These are phyloP conservation scores for Starmerella powellii DNA, from an alignment of 805 yeast species.

Conservation along the genomic window DNA sequence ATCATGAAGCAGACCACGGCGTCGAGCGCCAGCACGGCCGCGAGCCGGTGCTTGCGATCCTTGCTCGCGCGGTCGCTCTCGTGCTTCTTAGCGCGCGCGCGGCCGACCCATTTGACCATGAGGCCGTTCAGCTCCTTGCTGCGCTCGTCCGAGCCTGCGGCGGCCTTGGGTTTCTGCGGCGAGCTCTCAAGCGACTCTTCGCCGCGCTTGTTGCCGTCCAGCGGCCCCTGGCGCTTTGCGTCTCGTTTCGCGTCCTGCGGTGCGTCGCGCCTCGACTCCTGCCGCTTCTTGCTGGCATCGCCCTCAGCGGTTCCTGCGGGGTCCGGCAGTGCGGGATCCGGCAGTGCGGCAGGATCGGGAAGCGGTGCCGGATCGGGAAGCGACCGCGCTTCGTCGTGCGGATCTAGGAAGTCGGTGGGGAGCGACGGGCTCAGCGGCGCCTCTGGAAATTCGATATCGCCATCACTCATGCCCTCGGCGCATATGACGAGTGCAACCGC, in stretches of 20 bases:
- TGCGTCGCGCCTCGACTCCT: too few species aligned
- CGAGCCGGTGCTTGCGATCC: slow-evolving; percentile 24
- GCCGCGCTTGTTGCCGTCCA: too few species aligned
- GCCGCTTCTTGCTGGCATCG: too few species aligned
- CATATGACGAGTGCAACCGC: background rate
- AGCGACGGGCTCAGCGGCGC: slow-evolving; percentile 33
- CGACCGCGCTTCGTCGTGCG: background rate
- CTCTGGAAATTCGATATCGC: slow-evolving; percentile 24
- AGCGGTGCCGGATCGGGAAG: too few species aligned
- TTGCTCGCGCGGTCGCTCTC: slow-evolving; percentile 30
- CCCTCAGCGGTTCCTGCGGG: too few species aligned
- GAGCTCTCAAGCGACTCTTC: too few species aligned
- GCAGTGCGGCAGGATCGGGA: too few species aligned
- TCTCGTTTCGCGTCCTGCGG: too few species aligned
- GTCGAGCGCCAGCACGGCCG: slow-evolving; percentile 32
- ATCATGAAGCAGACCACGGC: slow-evolving; percentile 32
- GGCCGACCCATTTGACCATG: slow-evolving; percentile 31
- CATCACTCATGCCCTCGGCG: slow-evolving; percentile 6
- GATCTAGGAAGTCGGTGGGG: slow-evolving; percentile 27
- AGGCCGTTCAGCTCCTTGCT: slow-evolving; percentile 14
- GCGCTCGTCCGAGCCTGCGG: slow-evolving; percentile 1
- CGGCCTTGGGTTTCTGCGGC: background rate
- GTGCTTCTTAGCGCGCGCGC: slow-evolving; percentile 33
- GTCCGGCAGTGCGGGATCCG: too few species aligned
- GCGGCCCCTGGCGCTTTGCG: too few species aligned